A percentile compares a stretch with the other conserved stretches of the same genome.
These are phyloP conservation scores for Anisodus tanguticus DNA, from an alignment of 257 asterid genomes.

Conservation along the genomic window DNA sequence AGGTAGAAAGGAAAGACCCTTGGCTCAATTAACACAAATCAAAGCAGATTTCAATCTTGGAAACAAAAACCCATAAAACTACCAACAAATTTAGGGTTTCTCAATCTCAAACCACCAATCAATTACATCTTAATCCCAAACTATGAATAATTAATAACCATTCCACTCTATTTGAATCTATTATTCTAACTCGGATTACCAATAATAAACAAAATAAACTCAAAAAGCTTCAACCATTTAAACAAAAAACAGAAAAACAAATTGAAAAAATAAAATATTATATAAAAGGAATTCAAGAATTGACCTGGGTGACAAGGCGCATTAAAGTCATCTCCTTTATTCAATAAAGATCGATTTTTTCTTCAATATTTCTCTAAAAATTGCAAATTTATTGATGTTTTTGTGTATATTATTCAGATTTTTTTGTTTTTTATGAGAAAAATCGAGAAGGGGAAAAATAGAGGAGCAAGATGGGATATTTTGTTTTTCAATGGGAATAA, in stretches of 20 bases:
- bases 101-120: background rate
- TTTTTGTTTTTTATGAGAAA: background rate
- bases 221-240: too few species aligned
- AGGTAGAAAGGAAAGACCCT: background rate
- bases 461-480: background rate
- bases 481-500: background rate
- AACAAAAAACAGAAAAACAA: background rate
- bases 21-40: too few species aligned
- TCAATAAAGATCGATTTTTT: background rate
- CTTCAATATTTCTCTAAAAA: background rate
- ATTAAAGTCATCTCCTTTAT: slow-evolving; percentile 55
- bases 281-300: background rate
- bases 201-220: background rate
- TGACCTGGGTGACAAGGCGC: slow-evolving; percentile 69
- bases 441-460: background rate
- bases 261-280: background rate
- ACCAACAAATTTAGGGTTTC: slow-evolving; percentile 8
- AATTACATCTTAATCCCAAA: background rate
- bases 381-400: background rate
- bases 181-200: background rate
- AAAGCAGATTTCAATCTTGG: background rate
- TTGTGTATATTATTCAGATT: background rate
- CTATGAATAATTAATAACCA: background rate
- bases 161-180: background rate
- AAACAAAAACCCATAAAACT: background rate